Base-by-base conservation (phyloP, 345 rosid species). In the Conringia planisiliqua region DNA sequence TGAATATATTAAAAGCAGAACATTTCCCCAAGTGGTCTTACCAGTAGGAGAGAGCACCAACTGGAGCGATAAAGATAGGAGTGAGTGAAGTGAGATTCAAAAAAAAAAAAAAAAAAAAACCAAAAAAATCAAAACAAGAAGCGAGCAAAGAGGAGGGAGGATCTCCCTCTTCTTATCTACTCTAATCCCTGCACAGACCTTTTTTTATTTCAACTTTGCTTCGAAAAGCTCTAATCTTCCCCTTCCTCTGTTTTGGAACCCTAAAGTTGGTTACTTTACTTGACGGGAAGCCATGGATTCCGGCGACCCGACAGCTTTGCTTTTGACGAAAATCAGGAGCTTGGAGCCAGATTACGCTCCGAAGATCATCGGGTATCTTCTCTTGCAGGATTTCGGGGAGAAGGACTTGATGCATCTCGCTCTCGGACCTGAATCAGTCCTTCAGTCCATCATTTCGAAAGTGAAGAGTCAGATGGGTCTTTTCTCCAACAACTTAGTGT, bases 331-430 rank as follows among this genome's bases (percentile, higher is more conserved):
- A 79, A 82, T 95, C 75, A 81, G 79, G 57, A 82, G 72, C 46
- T 42, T 92, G 69, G 99, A 95, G 83, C 96, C 91, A 4, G 96
- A 88, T 26, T 85, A 90, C 71, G 97, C 94, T 8, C 79, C 86
- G 0, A 92, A 85, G 82, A 92, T 95, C 86, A 88, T 92, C 85
- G 97, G 97, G 32, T 95, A 80, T 70, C 77, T 95, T 56, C 90
- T 92, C 35, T 73, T 95, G 32, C 93, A 89, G 22, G 99, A 83
- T 83, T 75, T 85, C 2, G 51, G 47, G 3, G 92, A 92, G 27
- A 80, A 72, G n/a, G 97, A 90, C 62, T 72, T 95, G 87, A 51
- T 84, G 66, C 84, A 85, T 51, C 76, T 90, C 39, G 96, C 96
- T 16, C 72, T 74, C 17, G 93, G 90, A 3, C 84, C 96, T 5